These are phyloP conservation scores for Linnemannia zychae DNA, from an alignment of 192 early-diverging fungal genomes.

Conservation along the genomic window DNA sequence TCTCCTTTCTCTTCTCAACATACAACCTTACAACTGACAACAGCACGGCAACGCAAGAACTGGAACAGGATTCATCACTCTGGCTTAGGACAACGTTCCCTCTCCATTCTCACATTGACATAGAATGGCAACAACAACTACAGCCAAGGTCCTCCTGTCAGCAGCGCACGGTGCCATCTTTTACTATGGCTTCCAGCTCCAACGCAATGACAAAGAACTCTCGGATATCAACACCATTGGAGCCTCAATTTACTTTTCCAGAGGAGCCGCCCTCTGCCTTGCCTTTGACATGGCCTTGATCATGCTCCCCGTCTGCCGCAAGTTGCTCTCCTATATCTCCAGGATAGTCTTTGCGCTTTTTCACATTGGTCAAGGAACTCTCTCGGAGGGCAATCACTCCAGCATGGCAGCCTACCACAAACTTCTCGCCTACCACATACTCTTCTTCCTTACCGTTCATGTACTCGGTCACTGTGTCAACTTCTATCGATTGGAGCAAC, in stretches of 20 bases:
- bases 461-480: conserved; percentile 71
- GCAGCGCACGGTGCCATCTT: conserved; percentile 60
- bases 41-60: background rate
- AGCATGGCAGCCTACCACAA: conserved; percentile 40
- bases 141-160: conserved; percentile 23
- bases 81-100: conserved; percentile 7
- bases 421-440: conserved; percentile 67
- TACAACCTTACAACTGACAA: background rate
- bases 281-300: conserved; percentile 67
- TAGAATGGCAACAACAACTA: conserved; percentile 30
- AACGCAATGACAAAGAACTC: conserved; percentile 63
- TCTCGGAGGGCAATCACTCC: conserved; percentile 46
- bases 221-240: conserved; percentile 65
- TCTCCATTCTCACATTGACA: conserved; percentile 1
- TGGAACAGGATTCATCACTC: no score
- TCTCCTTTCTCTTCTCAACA: background rate
- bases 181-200: conserved; percentile 65
- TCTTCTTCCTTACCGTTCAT: conserved; percentile 73
- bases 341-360: conserved; percentile 24
- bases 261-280: conserved; percentile 70
- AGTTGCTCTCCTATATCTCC: conserved; percentile 46
- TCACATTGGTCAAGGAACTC: conserved; percentile 35
- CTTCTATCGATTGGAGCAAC: conserved; percentile 58
- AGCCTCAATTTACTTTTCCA: conserved; percentile 64
- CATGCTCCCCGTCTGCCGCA: conserved; percentile 67